These are phyloP conservation scores for Leucoagaricus sp. DNA, from an alignment of 1,284 basidiomycete genomes.

Conservation along the genomic window DNA sequence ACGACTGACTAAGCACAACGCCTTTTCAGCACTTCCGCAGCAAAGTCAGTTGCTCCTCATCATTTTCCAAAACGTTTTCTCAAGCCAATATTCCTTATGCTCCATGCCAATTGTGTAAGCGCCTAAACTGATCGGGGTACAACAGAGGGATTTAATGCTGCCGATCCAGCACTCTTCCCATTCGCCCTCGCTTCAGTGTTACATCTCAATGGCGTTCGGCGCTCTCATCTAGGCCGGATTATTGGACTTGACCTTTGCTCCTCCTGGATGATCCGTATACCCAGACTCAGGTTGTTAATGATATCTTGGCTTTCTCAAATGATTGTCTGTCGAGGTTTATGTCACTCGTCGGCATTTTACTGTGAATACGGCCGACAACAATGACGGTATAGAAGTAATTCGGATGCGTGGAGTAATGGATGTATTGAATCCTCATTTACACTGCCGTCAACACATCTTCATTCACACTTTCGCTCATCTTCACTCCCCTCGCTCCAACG, in stretches of 20 bases:
- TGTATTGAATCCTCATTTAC: slow-evolving; percentile 9
- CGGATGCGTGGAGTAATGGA: slow-evolving; percentile 5
- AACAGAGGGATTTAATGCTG: background rate
- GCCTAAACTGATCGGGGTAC: slow-evolving; percentile 10
- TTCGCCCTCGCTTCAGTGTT: slow-evolving; percentile 7
- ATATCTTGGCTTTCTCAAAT: slow-evolving; percentile 4
- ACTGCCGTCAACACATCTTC: slow-evolving; percentile 9
- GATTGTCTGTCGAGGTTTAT: slow-evolving; percentile 12
- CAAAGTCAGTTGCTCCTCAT: slow-evolving; percentile 6
- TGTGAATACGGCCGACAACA: background rate
- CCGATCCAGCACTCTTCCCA: slow-evolving; percentile 12
- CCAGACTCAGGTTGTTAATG: background rate
- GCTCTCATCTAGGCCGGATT: slow-evolving; percentile 11
- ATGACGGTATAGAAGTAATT: background rate
- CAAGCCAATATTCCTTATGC: background rate
- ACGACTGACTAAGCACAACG: too few species aligned
- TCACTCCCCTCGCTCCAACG: slow-evolving; percentile 14
- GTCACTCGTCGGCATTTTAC: background rate
- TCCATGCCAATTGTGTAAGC: background rate
- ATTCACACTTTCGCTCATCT: slow-evolving; percentile 10
- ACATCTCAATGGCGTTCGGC: slow-evolving; percentile 10
- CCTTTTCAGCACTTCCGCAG: too few species aligned
- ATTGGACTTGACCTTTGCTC: slow-evolving; percentile 17
- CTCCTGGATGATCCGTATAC: slow-evolving; percentile 6
- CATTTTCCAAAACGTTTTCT: slow-evolving; percentile 6